A percentile compares a stretch with the other conserved stretches of the same genome.
phyloP scores from a whole-genome alignment of 495 filamentous ascomycete genomes.

The Hypoxylon trugodes region DNA sequence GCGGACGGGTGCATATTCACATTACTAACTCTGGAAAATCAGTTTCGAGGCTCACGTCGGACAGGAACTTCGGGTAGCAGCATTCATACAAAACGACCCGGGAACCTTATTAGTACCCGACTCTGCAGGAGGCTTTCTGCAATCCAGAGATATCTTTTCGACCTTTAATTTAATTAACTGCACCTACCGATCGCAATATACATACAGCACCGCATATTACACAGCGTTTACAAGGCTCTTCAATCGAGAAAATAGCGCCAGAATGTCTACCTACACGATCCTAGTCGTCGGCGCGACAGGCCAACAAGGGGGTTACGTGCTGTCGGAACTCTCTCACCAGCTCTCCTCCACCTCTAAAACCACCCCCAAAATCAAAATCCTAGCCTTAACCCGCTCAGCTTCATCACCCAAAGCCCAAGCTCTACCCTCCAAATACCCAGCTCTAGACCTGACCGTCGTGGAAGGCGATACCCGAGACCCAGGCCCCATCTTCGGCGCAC shows the following conservation, averaged over 20 bases:
- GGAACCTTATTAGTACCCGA: neutral
- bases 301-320: conserved; percentile 71
- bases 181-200: neutral
- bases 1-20: too few species aligned
- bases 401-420: conserved; percentile 61
- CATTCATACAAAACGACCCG: too few species aligned
- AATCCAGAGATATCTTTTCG: too few species aligned
- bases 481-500: conserved; percentile 60
- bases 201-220: neutral
- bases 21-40: too few species aligned
- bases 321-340: conserved; percentile 62
- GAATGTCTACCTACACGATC: conserved; percentile 47
- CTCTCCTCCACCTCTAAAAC: conserved; percentile 36
- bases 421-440: conserved; percentile 49
- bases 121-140: too few species aligned
- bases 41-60: too few species aligned
- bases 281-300: conserved; percentile 77
- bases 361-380: conserved; percentile 61
- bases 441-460: conserved; percentile 58
- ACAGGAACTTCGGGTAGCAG: too few species aligned
- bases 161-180: too few species aligned
- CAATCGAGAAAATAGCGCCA: neutral
- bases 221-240: neutral
- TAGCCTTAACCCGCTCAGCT: conserved; percentile 73
- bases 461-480: conserved; percentile 65